Conservation (phyloP, 2,329 filamentous ascomycete species). For the Diaporthe sp. region DNA sequence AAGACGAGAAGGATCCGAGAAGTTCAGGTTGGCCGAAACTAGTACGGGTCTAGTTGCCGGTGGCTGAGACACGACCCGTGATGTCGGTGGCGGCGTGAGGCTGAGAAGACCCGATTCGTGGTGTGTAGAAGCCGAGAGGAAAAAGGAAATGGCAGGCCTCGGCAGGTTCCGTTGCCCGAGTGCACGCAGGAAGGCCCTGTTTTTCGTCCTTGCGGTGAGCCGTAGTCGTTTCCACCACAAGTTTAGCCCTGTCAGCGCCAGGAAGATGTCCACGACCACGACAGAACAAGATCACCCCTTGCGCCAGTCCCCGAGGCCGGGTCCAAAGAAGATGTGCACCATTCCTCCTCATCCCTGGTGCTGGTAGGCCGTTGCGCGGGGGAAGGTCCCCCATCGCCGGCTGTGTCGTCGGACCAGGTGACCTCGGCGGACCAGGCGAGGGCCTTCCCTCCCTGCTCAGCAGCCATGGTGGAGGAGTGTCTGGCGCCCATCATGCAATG, state of each 20-base stretch:
- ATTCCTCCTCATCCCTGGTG: background rate
- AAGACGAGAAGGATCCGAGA: background rate
- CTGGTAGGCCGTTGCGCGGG: too few species aligned
- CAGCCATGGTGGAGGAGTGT: slow-evolving; percentile 2
- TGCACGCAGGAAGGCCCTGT: too few species aligned
- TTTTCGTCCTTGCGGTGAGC: background rate
- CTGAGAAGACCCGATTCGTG: background rate
- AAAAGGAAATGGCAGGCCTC: background rate
- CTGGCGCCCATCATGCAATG: background rate
- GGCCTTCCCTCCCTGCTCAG: background rate
- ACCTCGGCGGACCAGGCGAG: slow-evolving; percentile 15
- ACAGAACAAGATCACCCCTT: background rate
- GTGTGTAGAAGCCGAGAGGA: too few species aligned
- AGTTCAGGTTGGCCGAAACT: background rate
- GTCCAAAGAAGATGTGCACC: background rate
- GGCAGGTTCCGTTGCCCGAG: background rate
- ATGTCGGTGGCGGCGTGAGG: slow-evolving; percentile 4
- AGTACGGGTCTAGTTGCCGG: background rate
- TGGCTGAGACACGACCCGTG: slow-evolving; percentile 19
- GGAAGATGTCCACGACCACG: slow-evolving; percentile 21
- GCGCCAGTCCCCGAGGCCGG: background rate
- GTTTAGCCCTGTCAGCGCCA: background rate
- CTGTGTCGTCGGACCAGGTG: background rate
- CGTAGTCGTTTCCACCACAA: background rate
- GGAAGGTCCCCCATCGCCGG: background rate